These are phyloP conservation scores for Botrytis porri DNA, from an alignment of 2,329 filamentous ascomycete genomes.

Conservation along the genomic window DNA sequence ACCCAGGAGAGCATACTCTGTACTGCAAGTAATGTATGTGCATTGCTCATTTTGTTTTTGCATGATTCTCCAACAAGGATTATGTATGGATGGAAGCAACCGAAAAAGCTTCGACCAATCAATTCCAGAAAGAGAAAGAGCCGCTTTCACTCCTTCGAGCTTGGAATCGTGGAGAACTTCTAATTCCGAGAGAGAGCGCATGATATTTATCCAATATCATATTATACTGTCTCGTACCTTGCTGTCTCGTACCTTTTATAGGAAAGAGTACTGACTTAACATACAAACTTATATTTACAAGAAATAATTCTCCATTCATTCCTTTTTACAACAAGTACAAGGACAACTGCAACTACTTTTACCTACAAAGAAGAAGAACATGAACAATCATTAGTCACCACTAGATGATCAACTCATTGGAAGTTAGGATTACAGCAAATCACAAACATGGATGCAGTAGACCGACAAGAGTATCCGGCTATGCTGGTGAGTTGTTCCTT, in stretches of 20 bases:
- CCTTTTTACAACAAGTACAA: neutral
- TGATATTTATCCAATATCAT: neutral
- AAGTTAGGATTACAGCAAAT: slow-evolving; percentile 19
- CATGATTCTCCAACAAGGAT: slow-evolving; percentile 4
- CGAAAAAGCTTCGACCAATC: slow-evolving; percentile 1
- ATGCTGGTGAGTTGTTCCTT: slow-evolving; percentile 71
- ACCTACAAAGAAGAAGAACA: slow-evolving; percentile 17
- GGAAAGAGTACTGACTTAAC: neutral
- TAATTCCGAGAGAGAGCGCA: slow-evolving; percentile 2
- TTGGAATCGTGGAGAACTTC: slow-evolving; percentile 10
- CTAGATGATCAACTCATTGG: slow-evolving; percentile 23
- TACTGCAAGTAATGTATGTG: neutral
- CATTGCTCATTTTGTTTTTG: slow-evolving; percentile 1
- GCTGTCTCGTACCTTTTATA: neutral
- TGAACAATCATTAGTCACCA: slow-evolving; percentile 32
- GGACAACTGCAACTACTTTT: neutral
- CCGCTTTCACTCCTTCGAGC: slow-evolving; percentile 4
- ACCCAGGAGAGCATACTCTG: neutral
- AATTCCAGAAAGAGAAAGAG: slow-evolving; percentile 9
- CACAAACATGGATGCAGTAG: slow-evolving; percentile 67
- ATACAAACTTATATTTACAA: neutral
- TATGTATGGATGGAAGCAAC: neutral
- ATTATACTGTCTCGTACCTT: neutral
- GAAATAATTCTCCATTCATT: neutral
- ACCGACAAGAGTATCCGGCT: slow-evolving; percentile 86